Conservation (phyloP, 164 flowering plant genomes). For the Umbilicus rupestris region DNA sequence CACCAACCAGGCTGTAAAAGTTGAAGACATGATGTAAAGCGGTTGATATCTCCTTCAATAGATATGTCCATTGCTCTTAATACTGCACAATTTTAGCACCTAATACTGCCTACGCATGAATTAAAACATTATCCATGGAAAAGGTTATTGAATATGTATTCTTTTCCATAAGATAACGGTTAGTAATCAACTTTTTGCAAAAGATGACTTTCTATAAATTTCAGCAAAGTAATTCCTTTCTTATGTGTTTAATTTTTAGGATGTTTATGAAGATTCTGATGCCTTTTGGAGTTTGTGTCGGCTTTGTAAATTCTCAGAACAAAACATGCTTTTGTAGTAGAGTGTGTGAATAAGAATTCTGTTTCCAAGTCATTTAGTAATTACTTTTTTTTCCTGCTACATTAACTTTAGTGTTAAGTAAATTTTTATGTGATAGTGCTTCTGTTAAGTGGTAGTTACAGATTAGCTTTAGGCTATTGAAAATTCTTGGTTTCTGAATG, state of each 20-base stretch:
- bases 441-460: no score
- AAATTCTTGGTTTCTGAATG: no score
- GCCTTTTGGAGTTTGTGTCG: background rate
- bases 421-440: no score
- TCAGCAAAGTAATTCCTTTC: no score
- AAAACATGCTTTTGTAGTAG: background rate
- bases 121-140: background rate
- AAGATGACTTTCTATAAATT: slow-evolving; percentile 23
- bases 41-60: slow-evolving; percentile 33
- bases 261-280: no score
- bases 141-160: slow-evolving; percentile 28
- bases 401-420: no score
- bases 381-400: background rate
- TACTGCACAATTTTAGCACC: slow-evolving; percentile 28
- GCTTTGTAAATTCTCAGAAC: background rate
- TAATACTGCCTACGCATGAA: slow-evolving; percentile 15
- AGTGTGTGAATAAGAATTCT: background rate
- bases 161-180: slow-evolving; percentile 46
- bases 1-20: slow-evolving; percentile 39
- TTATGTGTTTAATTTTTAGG: no score
- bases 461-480: no score
- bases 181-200: slow-evolving; percentile 43
- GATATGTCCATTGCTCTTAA: slow-evolving; percentile 68
- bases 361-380: background rate
- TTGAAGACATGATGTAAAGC: slow-evolving; percentile 51